phyloP scores from a whole-genome alignment of 1,284 basidiomycete species.

The Cryptococcus wingfieldii region DNA sequence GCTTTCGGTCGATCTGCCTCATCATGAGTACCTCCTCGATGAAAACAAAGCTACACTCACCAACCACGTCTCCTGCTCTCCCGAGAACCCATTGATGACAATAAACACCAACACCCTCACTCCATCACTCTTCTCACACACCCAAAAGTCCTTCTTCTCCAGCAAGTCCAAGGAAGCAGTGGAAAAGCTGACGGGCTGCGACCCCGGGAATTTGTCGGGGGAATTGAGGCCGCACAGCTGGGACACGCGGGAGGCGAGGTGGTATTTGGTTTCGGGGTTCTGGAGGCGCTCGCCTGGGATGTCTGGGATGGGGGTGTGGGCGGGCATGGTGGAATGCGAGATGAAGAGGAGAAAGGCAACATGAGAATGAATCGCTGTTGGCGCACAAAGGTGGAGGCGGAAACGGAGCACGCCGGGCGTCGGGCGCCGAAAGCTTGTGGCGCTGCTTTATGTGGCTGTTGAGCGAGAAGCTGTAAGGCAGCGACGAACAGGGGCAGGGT shows the following conservation, averaged over 20 bases:
- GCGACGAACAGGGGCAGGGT: too few relatives aligned
- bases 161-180: constrained; percentile 65
- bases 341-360: not conserved
- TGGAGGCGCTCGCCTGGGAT: constrained; percentile 40
- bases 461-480: too few relatives aligned
- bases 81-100: constrained; percentile 55
- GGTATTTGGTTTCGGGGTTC: constrained; percentile 57
- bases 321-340: constrained; percentile 19
- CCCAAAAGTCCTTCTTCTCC: constrained; percentile 90
- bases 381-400: not conserved
- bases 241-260: constrained; percentile 61
- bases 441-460: too few relatives aligned
- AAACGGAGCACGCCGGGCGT: too few relatives aligned
- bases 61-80: constrained; percentile 70
- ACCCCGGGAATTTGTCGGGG: constrained; percentile 71
- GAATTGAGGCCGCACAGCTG: constrained; percentile 61
- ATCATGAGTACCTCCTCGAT: not conserved
- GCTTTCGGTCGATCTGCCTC: constrained; percentile 86
- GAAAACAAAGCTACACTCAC: constrained; percentile 50
- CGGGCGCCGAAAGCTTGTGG: too few relatives aligned
- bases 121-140: constrained; percentile 99
- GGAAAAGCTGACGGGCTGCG: constrained; percentile 86
- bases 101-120: constrained; percentile 85
- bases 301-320: constrained; percentile 38
- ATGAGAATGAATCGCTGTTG: not conserved